Evolutionary conservation across 2,329 filamentous ascomycete species (phyloP), one percentile per base, ranked within the genome.

Genomic region (Sporothrix brunneoviolacea): DNA sequence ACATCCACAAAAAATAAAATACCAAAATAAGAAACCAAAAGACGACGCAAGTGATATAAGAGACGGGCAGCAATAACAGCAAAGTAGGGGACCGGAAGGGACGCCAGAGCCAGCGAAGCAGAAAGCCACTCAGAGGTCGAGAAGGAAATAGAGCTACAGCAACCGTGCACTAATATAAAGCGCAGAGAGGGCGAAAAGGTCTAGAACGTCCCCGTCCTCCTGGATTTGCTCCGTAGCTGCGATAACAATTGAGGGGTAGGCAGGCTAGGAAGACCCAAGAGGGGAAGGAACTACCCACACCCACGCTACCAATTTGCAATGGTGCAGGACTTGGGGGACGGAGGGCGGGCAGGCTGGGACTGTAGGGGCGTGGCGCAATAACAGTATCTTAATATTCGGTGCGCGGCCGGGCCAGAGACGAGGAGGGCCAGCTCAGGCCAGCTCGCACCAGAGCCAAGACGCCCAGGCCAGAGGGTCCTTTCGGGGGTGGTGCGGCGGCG

Each of bases 241-340:
- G 46, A 53, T 53, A 53, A 45, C 51, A 50, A 53, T 53, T 52
- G 51, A 53, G 51, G 51, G 51, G 51, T 53, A 53, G 45, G 33
- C 44, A 35, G 35, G 21, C 39, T 48, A 48, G 40, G 40, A 24
- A 16, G 38, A 19, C 45, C 36, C 19, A 52, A 33, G 44, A 47
- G 44, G 39, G 38, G 38, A 48, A 51, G 44, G 50, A 52, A 30
- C 39, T 44, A 52, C 44, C 50, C 45, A 49, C 50, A 45, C 35
- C 39, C 50, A 52, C 45, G 39, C 40, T 40, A 45, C 40, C 41
- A 43, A 21, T 30, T 6, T 18, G 15, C 32, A 35, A 35, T 35
- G 15, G 32, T 13, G 32, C 32, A 7, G 13, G 32, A 15, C 6
- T 15, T 15, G n/a, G 32, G 32, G 32, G 32, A 6, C 24, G 10